phyloP scores from a whole-genome alignment of 306 rosid genomes.

The Dicorynia guianensis region DNA sequence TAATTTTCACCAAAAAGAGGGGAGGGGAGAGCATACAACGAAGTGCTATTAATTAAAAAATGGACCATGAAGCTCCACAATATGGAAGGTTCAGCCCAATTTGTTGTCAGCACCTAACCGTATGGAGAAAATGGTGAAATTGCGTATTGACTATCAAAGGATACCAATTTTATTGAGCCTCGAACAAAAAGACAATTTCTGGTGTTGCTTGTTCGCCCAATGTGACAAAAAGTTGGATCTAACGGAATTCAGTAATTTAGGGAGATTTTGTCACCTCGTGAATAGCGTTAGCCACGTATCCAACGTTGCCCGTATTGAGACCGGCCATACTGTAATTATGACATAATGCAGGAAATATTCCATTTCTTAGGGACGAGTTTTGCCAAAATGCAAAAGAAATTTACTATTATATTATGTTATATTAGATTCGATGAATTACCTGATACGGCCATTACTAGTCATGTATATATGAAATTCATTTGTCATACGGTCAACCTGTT shows the following conservation, averaged over 20 bases:
- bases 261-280: slow-evolving; percentile 81
- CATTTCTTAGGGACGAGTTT: neutral
- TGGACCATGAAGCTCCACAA: neutral
- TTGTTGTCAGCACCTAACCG: neutral
- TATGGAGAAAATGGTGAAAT: slow-evolving; percentile 2
- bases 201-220: slow-evolving; percentile 2
- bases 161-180: slow-evolving; percentile 25
- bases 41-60: slow-evolving; percentile 17
- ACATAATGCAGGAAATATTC: neutral
- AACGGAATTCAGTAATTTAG: slow-evolving; percentile 33
- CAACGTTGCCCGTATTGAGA: slow-evolving; percentile 79
- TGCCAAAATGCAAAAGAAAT: neutral
- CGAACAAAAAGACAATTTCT: slow-evolving; percentile 9
- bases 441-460: slow-evolving; percentile 95
- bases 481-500: slow-evolving; percentile 91
- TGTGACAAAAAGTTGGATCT: slow-evolving; percentile 14
- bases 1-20: neutral
- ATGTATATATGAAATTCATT: slow-evolving; percentile 82
- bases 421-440: slow-evolving; percentile 51
- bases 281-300: slow-evolving; percentile 85
- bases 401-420: too few species aligned
- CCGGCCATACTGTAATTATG: slow-evolving; percentile 89
- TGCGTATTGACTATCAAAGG: neutral
- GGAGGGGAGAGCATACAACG: neutral
- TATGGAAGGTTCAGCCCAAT: slow-evolving; percentile 3